These are phyloP conservation scores for Crucibulum laeve DNA, from an alignment of 768 basidiomycete genomes.

Conservation along the genomic window DNA sequence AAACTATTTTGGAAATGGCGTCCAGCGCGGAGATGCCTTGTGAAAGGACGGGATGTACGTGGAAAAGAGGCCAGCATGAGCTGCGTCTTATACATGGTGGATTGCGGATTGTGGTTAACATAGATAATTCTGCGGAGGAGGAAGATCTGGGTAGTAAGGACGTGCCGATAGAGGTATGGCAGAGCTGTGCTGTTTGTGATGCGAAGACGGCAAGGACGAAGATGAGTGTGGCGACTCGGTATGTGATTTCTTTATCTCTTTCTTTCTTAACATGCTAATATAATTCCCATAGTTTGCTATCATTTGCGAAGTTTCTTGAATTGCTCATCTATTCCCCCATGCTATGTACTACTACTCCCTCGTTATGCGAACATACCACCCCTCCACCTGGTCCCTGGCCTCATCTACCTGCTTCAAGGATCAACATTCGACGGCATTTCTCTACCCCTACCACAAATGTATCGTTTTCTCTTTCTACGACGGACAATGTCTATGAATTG, in stretches of 20 bases:
- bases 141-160: background rate
- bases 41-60: conserved; percentile 25
- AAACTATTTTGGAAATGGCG: conserved; percentile 29
- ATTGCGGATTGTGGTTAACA: conserved; percentile 21
- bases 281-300: conserved; percentile 35
- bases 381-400: conserved; percentile 19
- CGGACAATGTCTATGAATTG: conserved; percentile 60
- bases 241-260: conserved; percentile 18
- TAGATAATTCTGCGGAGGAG: conserved; percentile 9
- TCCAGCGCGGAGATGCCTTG: conserved; percentile 30
- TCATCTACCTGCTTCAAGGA: conserved; percentile 22
- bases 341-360: conserved; percentile 26
- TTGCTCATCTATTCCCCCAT: conserved; percentile 42
- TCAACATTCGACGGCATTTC: conserved; percentile 42
- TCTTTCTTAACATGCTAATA: conserved; percentile 2
- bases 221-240: conserved; percentile 53
- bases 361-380: conserved; percentile 46
- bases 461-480: conserved; percentile 38
- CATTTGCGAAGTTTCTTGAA: conserved; percentile 57
- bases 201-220: conserved; percentile 22
- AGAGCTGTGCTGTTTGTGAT: conserved; percentile 45
- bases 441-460: conserved; percentile 23
- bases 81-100: conserved; percentile 36
- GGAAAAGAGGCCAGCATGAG: conserved; percentile 38
- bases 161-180: conserved; percentile 35